These are phyloP conservation scores for Cucurbitaria berberidis DNA, from an alignment of 2,329 filamentous ascomycete genomes.

Conservation along the genomic window DNA sequence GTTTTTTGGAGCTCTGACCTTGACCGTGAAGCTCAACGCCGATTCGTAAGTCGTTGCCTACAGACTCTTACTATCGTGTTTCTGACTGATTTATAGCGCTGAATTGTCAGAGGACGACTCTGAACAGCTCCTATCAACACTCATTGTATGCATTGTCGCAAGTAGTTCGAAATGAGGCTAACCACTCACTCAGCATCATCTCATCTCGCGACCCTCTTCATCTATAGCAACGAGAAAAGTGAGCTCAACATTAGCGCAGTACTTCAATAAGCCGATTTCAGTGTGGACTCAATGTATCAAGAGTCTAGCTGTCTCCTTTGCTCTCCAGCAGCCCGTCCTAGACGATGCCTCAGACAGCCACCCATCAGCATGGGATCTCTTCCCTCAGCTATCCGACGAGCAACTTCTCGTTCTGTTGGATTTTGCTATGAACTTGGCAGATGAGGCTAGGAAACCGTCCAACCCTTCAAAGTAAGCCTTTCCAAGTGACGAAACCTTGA, in stretches of 20 bases:
- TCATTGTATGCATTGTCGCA: constrained; percentile 33
- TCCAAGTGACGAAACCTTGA: background rate
- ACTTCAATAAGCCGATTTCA: constrained; percentile 73
- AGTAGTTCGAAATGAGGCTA: constrained; percentile 3
- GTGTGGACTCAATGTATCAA: constrained; percentile 70
- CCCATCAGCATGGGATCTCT: constrained; percentile 53
- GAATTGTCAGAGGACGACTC: constrained; percentile 43
- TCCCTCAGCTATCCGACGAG: constrained; percentile 55
- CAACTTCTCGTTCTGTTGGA: constrained; percentile 67
- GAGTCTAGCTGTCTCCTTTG: constrained; percentile 67
- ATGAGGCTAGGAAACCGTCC: constrained; percentile 73
- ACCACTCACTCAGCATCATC: constrained; percentile 31
- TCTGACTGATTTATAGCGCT: constrained; percentile 25
- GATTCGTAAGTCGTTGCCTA: constrained; percentile 68
- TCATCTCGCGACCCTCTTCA: constrained; percentile 49
- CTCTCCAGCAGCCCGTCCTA: constrained; percentile 55
- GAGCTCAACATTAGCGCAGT: constrained; percentile 76
- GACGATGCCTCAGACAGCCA: constrained; percentile 57
- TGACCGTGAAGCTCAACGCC: constrained; percentile 94
- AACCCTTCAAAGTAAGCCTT: constrained; percentile 58
- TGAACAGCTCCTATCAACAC: constrained; percentile 44
- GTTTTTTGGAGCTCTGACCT: constrained; percentile 91
- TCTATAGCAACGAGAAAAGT: constrained; percentile 74
- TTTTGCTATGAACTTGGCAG: constrained; percentile 68
- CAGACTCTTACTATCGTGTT: background rate